phyloP scores from a whole-genome alignment of 1,284 basidiomycete species.

The Cryptococcus sp. region DNA sequence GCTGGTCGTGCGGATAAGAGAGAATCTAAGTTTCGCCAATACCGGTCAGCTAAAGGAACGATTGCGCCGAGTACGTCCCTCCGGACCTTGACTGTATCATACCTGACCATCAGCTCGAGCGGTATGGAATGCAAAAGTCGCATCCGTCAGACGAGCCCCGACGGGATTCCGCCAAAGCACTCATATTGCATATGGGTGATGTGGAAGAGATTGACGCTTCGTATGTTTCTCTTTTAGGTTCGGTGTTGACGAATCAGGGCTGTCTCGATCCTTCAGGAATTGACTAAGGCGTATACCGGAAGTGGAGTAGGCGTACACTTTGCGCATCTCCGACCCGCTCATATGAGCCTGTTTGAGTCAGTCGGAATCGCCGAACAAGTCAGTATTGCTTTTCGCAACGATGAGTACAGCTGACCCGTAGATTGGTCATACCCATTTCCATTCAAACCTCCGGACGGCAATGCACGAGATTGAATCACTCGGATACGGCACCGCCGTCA shows the following conservation, averaged over 20 bases:
- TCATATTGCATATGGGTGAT: slow-evolving; percentile 83
- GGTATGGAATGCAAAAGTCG: slow-evolving; percentile 68
- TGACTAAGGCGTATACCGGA: slow-evolving; percentile 65
- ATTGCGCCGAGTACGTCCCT: slow-evolving; percentile 52
- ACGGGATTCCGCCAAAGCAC: slow-evolving; percentile 65
- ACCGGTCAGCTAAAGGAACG: slow-evolving; percentile 82
- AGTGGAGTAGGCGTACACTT: slow-evolving; percentile 72
- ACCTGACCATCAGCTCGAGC: slow-evolving; percentile 34
- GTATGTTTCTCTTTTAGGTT: slow-evolving; percentile 51
- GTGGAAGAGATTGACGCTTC: slow-evolving; percentile 74
- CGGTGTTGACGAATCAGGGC: slow-evolving; percentile 54
- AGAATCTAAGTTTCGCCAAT: slow-evolving; percentile 82
- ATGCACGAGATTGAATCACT: slow-evolving; percentile 42
- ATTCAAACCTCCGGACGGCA: slow-evolving; percentile 57
- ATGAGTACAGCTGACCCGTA: slow-evolving; percentile 59
- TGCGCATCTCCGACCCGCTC: slow-evolving; percentile 63
- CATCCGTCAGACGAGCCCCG: slow-evolving; percentile 84
- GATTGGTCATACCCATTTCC: slow-evolving; percentile 66
- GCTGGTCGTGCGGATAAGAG: slow-evolving; percentile 73
- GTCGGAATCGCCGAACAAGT: slow-evolving; percentile 42
- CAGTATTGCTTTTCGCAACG: slow-evolving; percentile 7
- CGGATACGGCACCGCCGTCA: slow-evolving; percentile 33
- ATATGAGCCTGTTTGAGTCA: slow-evolving; percentile 56
- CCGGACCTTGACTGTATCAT: background rate
- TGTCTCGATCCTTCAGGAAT: slow-evolving; percentile 76